These are phyloP conservation scores for Lolium perenne DNA, from an alignment of 176 grass and related monocot genomes.

Conservation along the genomic window DNA sequence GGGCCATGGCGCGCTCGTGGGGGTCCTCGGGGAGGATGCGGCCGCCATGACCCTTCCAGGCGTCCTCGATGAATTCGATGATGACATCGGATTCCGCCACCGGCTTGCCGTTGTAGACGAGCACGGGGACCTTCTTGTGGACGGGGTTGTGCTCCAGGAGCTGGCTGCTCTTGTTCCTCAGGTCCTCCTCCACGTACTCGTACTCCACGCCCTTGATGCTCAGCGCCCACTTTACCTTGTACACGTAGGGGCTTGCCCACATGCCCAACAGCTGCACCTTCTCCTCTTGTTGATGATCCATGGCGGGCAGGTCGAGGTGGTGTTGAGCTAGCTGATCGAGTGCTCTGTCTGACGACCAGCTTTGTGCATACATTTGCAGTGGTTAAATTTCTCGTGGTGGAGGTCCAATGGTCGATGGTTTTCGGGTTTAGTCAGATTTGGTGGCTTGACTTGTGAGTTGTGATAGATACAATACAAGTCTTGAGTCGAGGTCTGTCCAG, in stretches of 20 bases:
- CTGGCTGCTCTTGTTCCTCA: slow-evolving; percentile 43
- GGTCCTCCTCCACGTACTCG: slow-evolving; percentile 53
- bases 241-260: slow-evolving; percentile 52
- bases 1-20: slow-evolving; percentile 42
- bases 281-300: slow-evolving; percentile 11
- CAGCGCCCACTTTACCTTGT: slow-evolving; percentile 53
- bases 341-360: not conserved
- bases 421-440: not conserved
- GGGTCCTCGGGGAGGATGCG: slow-evolving; percentile 46
- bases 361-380: not conserved
- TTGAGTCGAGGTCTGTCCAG: not conserved
- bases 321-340: not conserved
- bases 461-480: not conserved
- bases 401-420: not conserved
- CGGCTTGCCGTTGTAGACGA: slow-evolving; percentile 43
- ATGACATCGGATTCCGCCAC: slow-evolving; percentile 51
- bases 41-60: not conserved
- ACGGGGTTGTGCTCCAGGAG: slow-evolving; percentile 53
- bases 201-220: slow-evolving; percentile 49
- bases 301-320: not conserved
- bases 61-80: slow-evolving; percentile 56
- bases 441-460: slow-evolving; percentile 1
- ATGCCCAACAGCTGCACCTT: slow-evolving; percentile 43
- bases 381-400: not conserved
- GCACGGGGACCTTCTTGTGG: slow-evolving; percentile 54